Evolutionary conservation across 768 basidiomycete species (phyloP).

Genomic region (Boletus sensibilis): DNA sequence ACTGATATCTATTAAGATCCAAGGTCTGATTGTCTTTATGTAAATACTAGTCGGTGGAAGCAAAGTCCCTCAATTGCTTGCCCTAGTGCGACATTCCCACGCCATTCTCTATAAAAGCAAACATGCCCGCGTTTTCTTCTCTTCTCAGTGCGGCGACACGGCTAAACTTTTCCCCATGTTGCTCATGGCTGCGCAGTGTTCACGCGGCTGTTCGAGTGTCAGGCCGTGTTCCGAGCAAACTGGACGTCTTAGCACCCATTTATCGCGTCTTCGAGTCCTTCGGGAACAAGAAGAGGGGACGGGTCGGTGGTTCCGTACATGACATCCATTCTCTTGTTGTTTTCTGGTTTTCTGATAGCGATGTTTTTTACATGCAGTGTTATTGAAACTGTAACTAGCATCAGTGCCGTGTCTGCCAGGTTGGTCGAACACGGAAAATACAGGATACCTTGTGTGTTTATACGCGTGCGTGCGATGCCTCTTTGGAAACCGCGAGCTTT

Average conservation of each 20-base stretch:
- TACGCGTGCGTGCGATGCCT: background rate
- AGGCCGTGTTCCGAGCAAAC: constrained; percentile 72
- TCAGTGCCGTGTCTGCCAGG: background rate
- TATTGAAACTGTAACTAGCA: background rate
- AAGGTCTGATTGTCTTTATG: no score
- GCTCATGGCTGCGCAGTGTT: constrained; percentile 68
- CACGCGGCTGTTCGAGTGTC: constrained; percentile 88
- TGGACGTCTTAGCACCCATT: constrained; percentile 82
- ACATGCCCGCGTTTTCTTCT: background rate
- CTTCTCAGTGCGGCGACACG: constrained; percentile 79
- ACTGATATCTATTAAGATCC: no score
- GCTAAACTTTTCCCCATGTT: constrained; percentile 81
- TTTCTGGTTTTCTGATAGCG: background rate
- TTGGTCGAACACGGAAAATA: background rate
- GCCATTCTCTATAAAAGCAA: background rate
- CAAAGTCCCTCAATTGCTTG: constrained; percentile 2
- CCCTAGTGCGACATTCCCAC: constrained; percentile 24
- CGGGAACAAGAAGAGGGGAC: constrained; percentile 46
- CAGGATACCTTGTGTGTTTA: background rate
- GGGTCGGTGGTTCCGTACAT: constrained; percentile 75
- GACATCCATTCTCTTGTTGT: background rate
- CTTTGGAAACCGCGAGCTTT: background rate
- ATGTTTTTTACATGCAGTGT: background rate
- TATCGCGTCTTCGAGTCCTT: constrained; percentile 46
- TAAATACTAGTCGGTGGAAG: no score